phyloP scores from a whole-genome alignment of 2,329 filamentous ascomycete genomes.

The Xylariaceae sp. region DNA sequence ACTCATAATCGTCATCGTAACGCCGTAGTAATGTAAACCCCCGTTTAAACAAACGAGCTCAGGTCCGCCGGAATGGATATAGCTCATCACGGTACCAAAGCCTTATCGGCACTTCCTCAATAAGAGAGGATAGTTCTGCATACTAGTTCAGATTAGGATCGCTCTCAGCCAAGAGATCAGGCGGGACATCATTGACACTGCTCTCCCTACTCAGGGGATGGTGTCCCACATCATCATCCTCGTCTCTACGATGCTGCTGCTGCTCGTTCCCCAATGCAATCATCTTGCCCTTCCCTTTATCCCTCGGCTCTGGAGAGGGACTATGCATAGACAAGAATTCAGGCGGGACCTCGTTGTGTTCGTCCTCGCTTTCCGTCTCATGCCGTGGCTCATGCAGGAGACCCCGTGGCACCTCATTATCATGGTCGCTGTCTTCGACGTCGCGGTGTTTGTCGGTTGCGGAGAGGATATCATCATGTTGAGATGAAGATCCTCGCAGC shows the following conservation, averaged over 20 bases:
- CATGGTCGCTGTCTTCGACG: constrained; percentile 8
- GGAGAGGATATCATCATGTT: constrained; percentile 20
- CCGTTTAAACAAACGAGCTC: neutral
- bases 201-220: constrained; percentile 21
- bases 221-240: constrained; percentile 7
- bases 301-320: constrained; percentile 12
- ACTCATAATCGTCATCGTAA: neutral
- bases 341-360: constrained; percentile 28
- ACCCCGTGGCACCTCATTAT: constrained; percentile 22
- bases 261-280: neutral
- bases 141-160: constrained; percentile 4
- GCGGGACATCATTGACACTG: constrained; percentile 26
- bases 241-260: neutral
- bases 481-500: constrained; percentile 41
- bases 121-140: neutral
- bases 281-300: constrained; percentile 6
- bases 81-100: neutral
- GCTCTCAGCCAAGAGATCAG: constrained; percentile 26
- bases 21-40: neutral
- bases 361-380: constrained; percentile 17
- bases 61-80: too few relatives aligned
- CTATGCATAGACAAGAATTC: constrained; percentile 47
- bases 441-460: neutral
- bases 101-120: neutral
- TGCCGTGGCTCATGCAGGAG: constrained; percentile 17